A percentile compares a stretch with the other conserved stretches of the same genome.
Evolutionary conservation across 176 grass and related monocot genomes (phyloP).

Genomic region (Oryza nivara): DNA sequence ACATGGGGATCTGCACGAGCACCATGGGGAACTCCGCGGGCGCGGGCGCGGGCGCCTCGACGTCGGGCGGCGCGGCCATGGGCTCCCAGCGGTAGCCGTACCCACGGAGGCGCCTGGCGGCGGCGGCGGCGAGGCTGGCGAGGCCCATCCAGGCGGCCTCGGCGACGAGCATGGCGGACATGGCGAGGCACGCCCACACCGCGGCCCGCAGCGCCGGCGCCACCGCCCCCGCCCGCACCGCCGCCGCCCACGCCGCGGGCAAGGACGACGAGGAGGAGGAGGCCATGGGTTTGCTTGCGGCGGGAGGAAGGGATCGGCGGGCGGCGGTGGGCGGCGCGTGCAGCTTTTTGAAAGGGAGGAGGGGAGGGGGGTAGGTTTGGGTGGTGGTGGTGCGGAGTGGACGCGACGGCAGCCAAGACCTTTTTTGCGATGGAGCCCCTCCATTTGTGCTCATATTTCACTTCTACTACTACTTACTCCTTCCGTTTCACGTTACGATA

Average conservation of each 20-base stretch:
- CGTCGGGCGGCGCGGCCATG: slow-evolving; percentile 11
- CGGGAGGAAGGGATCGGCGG: slow-evolving; percentile 14
- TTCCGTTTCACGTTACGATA: too few species aligned
- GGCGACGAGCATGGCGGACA: slow-evolving; percentile 78
- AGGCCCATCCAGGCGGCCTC: slow-evolving; percentile 83
- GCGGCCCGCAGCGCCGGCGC: slow-evolving; percentile 49
- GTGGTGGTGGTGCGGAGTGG: neutral
- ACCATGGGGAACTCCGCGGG: slow-evolving; percentile 56
- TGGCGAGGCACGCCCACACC: slow-evolving; percentile 70
- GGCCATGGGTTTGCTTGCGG: slow-evolving; percentile 34
- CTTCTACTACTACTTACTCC: too few species aligned
- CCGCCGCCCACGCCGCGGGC: neutral
- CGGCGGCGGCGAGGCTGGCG: slow-evolving; percentile 56
- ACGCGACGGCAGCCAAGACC: neutral
- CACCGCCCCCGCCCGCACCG: slow-evolving; percentile 34
- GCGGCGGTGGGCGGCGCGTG: neutral
- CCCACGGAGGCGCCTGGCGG: slow-evolving; percentile 35
- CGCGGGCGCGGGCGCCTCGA: slow-evolving; percentile 17
- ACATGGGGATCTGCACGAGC: slow-evolving; percentile 98
- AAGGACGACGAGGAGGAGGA: neutral
- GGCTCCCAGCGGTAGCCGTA: slow-evolving; percentile 68
- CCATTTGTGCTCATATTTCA: too few species aligned
- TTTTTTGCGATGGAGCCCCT: too few species aligned
- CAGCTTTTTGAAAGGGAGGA: slow-evolving; percentile 26
- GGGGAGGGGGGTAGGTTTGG: slow-evolving; percentile 7